These are phyloP conservation scores for Amaranthus palmeri DNA, from an alignment of 148 eudicot species.

Conservation along the genomic window DNA sequence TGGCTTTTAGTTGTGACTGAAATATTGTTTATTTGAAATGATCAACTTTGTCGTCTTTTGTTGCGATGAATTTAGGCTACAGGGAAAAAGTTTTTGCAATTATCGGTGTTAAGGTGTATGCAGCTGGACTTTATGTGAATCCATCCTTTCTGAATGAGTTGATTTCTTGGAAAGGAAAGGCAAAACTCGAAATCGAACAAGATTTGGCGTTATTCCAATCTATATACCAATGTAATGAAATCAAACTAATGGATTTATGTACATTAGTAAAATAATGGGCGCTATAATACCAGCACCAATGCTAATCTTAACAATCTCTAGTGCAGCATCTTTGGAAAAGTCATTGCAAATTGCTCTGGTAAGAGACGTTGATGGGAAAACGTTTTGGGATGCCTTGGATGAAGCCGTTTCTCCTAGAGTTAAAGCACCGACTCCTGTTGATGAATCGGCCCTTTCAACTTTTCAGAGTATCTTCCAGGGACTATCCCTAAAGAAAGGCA, in stretches of 20 bases:
- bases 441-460: conserved; percentile 60
- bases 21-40: background rate
- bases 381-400: conserved; percentile 94
- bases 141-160: conserved; percentile 44
- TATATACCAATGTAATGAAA: conserved; percentile 56
- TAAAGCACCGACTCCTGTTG: conserved; percentile 47
- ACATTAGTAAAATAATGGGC: background rate
- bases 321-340: conserved; percentile 80
- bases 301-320: conserved; percentile 15
- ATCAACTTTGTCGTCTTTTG: background rate
- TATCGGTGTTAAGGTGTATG: conserved; percentile 88
- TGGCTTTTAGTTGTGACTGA: too few species aligned
- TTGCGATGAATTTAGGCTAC: conserved; percentile 51
- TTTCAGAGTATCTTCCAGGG: conserved; percentile 65
- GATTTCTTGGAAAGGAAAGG: conserved; percentile 53
- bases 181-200: conserved; percentile 42
- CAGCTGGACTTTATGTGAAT: conserved; percentile 74
- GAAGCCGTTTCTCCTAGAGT: conserved; percentile 83
- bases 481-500: conserved; percentile 72
- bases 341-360: conserved; percentile 76
- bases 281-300: background rate
- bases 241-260: background rate
- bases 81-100: conserved; percentile 93
- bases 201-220: conserved; percentile 50
- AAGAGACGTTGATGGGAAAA: conserved; percentile 90